Conservation (phyloP, 306 rosid species). For the Quercus ilex region DNA sequence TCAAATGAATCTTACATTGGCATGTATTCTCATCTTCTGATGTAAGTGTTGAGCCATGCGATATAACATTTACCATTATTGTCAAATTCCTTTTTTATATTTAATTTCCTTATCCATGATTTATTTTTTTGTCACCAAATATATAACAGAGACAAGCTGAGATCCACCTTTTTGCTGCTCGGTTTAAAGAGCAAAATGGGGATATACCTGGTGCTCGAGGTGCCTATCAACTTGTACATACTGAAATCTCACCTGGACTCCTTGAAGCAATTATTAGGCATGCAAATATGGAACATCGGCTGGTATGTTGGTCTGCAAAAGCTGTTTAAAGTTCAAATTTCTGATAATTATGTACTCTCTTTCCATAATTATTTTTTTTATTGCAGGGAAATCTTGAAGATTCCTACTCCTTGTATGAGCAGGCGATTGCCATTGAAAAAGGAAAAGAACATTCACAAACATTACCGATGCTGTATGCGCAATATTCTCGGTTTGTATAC, state of each 20-base stretch:
- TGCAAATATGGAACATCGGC: constrained; percentile 86
- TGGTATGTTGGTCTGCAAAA: constrained; percentile 54
- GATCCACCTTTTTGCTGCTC: constrained; percentile 90
- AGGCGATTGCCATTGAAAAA: constrained; percentile 90
- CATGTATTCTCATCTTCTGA: neutral
- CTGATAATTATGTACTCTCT: neutral
- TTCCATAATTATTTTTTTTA: constrained; percentile 11
- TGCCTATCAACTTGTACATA: constrained; percentile 86
- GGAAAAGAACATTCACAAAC: constrained; percentile 95
- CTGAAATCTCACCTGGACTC: constrained; percentile 95
- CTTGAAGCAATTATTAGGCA: constrained; percentile 95
- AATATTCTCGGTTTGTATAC: constrained; percentile 78
- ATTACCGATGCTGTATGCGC: constrained; percentile 78
- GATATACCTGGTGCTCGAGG: constrained; percentile 88
- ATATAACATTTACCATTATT: neutral
- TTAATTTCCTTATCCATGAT: neutral
- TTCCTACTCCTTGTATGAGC: constrained; percentile 79
- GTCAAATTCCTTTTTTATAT: neutral
- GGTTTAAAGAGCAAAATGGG: constrained; percentile 85
- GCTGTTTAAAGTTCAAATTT: constrained; percentile 16
- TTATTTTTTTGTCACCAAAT: constrained; percentile 12
- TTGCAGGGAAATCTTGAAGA: constrained; percentile 84
- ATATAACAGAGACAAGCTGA: constrained; percentile 82
- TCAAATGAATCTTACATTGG: neutral
- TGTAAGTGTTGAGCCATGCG: neutral